A percentile compares a stretch with the other conserved stretches of the same genome.
Evolutionary conservation across 306 rosid genomes (phyloP).

Genomic region (Quercus glauca): DNA sequence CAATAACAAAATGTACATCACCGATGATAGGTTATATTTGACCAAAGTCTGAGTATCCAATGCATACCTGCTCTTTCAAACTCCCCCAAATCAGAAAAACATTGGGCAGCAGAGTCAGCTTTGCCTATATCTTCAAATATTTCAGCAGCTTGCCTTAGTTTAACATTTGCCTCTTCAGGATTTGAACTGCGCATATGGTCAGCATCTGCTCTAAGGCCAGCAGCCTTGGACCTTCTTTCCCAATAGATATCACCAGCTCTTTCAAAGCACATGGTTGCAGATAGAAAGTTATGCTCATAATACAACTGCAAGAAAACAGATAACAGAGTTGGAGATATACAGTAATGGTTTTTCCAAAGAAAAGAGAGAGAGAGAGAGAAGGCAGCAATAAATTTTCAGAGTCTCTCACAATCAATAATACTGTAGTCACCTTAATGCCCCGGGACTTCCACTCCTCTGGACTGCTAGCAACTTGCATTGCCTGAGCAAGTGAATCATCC

Average conservation of each 20-base stretch:
- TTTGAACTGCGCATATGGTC: slow-evolving; percentile 37
- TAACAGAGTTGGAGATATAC: neutral
- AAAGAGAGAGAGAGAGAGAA: neutral
- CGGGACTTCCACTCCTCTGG: slow-evolving; percentile 74
- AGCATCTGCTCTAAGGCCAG: slow-evolving; percentile 61
- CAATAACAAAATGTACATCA: neutral
- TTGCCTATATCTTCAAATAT: slow-evolving; percentile 63
- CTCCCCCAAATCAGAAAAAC: slow-evolving; percentile 66
- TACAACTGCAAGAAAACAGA: slow-evolving; percentile 43
- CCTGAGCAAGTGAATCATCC: slow-evolving; percentile 70
- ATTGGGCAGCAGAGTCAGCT: slow-evolving; percentile 60
- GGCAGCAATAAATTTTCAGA: neutral
- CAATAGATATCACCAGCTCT: slow-evolving; percentile 67
- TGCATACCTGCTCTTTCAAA: slow-evolving; percentile 63
- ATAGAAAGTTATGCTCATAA: slow-evolving; percentile 57
- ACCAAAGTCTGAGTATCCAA: neutral
- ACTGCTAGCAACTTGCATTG: slow-evolving; percentile 74
- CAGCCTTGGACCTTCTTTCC: slow-evolving; percentile 69
- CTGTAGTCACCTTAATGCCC: slow-evolving; percentile 58
- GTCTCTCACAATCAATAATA: neutral
- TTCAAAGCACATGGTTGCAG: slow-evolving; percentile 79
- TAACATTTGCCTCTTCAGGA: slow-evolving; percentile 47
- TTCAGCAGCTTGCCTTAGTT: slow-evolving; percentile 71
- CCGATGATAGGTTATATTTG: neutral
- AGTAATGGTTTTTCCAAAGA: neutral